Percentiles rank a stretch among this genome's conserved stretches.
These are phyloP conservation scores for Haplographium delicatum DNA, from an alignment of 495 filamentous ascomycete genomes.

Conservation along the genomic window DNA sequence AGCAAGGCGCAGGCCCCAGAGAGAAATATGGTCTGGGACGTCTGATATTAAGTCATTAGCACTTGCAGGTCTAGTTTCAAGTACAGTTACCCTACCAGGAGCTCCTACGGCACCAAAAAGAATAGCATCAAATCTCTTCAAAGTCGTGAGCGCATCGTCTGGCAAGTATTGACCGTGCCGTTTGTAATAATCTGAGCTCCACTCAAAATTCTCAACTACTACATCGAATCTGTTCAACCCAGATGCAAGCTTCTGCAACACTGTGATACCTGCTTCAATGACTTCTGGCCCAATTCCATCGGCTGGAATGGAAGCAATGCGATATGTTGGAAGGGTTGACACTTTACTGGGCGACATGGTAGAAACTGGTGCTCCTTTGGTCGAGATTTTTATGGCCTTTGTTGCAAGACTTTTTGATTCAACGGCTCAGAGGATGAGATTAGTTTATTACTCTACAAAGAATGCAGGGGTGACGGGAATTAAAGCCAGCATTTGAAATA, in stretches of 20 bases:
- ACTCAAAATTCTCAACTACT: constrained; percentile 45
- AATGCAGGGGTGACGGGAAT: too few species aligned
- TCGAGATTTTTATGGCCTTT: background rate
- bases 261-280: constrained; percentile 40
- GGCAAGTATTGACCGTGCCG: constrained; percentile 48
- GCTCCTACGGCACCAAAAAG: constrained; percentile 53
- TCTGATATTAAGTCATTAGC: constrained; percentile 27
- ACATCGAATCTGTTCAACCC: constrained; percentile 42
- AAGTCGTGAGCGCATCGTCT: constrained; percentile 43
- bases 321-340: constrained; percentile 3
- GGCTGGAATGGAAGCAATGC: constrained; percentile 46
- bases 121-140: constrained; percentile 51
- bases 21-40: constrained; percentile 52
- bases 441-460: too few species aligned
- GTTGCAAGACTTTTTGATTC: too few species aligned
- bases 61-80: background rate
- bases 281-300: constrained; percentile 55
- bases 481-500: too few species aligned
- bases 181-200: constrained; percentile 50
- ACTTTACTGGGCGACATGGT: constrained; percentile 12
- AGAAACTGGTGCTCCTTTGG: background rate
- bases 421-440: too few species aligned
- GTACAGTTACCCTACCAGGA: constrained; percentile 33
- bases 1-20: constrained; percentile 49
- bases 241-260: constrained; percentile 40